phyloP scores from a whole-genome alignment of 257 asterid species.

The Ajuga chamaepitys region DNA sequence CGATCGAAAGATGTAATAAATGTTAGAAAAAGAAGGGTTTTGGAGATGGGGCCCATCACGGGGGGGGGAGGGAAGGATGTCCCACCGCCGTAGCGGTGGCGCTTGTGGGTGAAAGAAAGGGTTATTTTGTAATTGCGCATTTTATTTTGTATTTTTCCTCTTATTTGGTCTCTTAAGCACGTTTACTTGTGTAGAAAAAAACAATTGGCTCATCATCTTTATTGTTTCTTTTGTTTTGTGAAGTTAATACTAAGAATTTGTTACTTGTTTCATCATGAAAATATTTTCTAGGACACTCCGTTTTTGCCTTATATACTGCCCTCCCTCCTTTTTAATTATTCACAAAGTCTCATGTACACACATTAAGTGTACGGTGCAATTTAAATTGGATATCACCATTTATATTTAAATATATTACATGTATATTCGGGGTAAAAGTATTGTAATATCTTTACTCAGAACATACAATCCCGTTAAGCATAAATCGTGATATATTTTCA shows the following conservation, averaged over 20 bases:
- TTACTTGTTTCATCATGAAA: background rate
- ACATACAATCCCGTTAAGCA: no score
- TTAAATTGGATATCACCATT: no score
- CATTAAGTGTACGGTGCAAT: no score
- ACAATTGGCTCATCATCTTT: background rate
- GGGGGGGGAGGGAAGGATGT: slow-evolving; percentile 17
- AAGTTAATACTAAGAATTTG: background rate
- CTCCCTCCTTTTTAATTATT: no score
- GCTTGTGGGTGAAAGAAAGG: slow-evolving; percentile 21
- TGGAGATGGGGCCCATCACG: slow-evolving; percentile 29
- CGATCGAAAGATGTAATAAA: slow-evolving; percentile 5
- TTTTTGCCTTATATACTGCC: no score
- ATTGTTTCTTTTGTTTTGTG: background rate
- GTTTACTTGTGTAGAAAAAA: background rate
- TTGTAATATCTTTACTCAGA: no score
- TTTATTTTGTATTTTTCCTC: background rate
- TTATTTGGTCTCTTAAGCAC: background rate
- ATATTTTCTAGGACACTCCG: background rate
- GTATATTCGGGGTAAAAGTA: no score
- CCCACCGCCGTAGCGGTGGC: slow-evolving; percentile 34
- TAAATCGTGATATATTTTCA: no score
- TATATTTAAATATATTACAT: no score
- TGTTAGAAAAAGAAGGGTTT: slow-evolving; percentile 6
- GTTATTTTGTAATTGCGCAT: slow-evolving; percentile 13
- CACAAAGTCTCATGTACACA: no score